Percentiles rank a stretch among this genome's conserved stretches.
Conservation (phyloP, 805 yeast species). For the Candida glaebosa region DNA sequence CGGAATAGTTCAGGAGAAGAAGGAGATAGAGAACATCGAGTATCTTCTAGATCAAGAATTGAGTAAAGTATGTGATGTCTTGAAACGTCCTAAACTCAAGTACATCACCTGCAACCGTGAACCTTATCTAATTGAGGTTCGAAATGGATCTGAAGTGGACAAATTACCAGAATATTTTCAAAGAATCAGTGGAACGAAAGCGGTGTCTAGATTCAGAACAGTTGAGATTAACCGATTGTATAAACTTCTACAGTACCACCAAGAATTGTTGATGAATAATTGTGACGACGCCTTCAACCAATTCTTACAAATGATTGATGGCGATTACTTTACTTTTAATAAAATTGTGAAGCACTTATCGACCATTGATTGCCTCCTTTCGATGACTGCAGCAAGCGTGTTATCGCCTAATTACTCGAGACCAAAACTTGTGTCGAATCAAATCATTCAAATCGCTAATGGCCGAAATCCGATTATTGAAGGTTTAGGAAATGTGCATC, state of each 20-base stretch:
- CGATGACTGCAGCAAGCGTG: conserved; percentile 60
- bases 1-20: conserved; percentile 32
- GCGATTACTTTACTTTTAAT: conserved; percentile 31
- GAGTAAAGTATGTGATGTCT: conserved; percentile 34
- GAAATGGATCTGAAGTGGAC: conserved; percentile 51
- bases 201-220: conserved; percentile 70
- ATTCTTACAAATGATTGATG: conserved; percentile 36
- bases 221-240: conserved; percentile 52
- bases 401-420: conserved; percentile 40
- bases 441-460: conserved; percentile 44
- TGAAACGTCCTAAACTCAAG: conserved; percentile 56
- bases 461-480: conserved; percentile 72
- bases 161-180: conserved; percentile 73
- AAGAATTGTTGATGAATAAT: conserved; percentile 47
- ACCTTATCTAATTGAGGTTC: conserved; percentile 73
- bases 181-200: conserved; percentile 64
- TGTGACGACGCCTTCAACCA: conserved; percentile 46
- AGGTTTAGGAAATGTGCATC: conserved; percentile 29
- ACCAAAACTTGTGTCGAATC: conserved; percentile 48
- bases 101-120: conserved; percentile 59
- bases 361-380: conserved; percentile 60
- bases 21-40: conserved; percentile 43
- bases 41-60: conserved; percentile 51
- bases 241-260: conserved; percentile 54
- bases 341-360: conserved; percentile 48